These are phyloP conservation scores for Phellinidium pouzarii DNA, from an alignment of 1,284 basidiomycete genomes.

Conservation along the genomic window DNA sequence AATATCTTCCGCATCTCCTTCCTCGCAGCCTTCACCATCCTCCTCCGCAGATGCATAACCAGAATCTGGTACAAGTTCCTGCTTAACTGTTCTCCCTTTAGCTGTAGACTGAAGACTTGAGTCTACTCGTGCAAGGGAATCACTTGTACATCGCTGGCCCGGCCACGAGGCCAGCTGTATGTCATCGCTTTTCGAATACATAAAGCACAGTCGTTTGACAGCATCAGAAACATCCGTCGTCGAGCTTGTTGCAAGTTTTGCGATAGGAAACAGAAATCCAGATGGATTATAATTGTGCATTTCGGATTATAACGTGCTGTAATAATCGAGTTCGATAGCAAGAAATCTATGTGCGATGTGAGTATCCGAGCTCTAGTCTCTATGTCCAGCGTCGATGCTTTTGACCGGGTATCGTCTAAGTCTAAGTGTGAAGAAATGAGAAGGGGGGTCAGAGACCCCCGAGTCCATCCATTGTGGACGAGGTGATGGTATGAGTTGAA, in stretches of 20 bases:
- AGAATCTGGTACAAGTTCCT: slow-evolving; percentile 23
- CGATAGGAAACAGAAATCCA: slow-evolving; percentile 14
- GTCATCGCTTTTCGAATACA: slow-evolving; percentile 12
- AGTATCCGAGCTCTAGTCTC: neutral
- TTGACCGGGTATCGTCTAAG: slow-evolving; percentile 11
- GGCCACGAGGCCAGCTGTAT: slow-evolving; percentile 8
- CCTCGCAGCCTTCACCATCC: slow-evolving; percentile 23
- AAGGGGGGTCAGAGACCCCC: slow-evolving; percentile 19
- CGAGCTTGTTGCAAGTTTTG: slow-evolving; percentile 3
- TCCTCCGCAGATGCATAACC: slow-evolving; percentile 23
- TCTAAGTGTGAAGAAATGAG: slow-evolving; percentile 3
- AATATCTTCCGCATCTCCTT: slow-evolving; percentile 16
- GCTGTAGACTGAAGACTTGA: neutral
- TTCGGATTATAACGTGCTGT: slow-evolving; percentile 1
- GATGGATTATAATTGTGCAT: slow-evolving; percentile 16
- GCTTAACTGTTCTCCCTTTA: neutral
- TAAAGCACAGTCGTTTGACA: slow-evolving; percentile 11
- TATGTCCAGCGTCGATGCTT: slow-evolving; percentile 9
- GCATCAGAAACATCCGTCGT: slow-evolving; percentile 9
- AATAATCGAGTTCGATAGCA: neutral
- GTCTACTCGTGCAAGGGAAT: slow-evolving; percentile 6
- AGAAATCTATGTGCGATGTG: slow-evolving; percentile 4
- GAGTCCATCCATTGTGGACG: slow-evolving; percentile 16
- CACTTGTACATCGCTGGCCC: neutral
- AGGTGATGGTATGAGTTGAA: neutral